Conservation (phyloP, 2,329 filamentous ascomycete species). For the Penicillium corylophilum region DNA sequence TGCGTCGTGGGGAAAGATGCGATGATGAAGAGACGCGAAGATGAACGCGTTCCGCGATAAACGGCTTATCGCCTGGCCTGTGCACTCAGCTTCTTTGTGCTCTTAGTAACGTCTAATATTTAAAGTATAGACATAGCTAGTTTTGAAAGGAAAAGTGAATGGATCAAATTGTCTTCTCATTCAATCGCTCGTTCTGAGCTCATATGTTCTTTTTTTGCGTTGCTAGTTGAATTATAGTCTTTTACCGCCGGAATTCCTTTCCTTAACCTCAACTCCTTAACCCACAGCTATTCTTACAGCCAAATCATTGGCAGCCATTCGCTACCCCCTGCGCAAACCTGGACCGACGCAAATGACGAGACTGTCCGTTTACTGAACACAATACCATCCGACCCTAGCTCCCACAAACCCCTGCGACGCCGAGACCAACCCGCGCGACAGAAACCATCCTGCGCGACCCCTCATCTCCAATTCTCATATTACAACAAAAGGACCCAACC, state of each 20-base stretch:
- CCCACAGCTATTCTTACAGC: neutral
- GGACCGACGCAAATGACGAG: neutral
- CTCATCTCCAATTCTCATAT: neutral
- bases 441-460: neutral
- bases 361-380: neutral
- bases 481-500: neutral
- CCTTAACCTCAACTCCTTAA: neutral
- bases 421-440: neutral
- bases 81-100: neutral
- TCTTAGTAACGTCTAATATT: neutral
- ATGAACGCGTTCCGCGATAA: conserved; percentile 30
- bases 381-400: neutral
- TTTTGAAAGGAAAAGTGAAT: neutral
- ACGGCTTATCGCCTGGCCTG: conserved; percentile 17
- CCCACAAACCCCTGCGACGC: neutral
- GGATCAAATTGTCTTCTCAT: neutral
- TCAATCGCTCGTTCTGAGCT: neutral
- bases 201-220: neutral
- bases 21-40: conserved; percentile 27
- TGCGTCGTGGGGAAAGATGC: neutral
- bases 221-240: neutral
- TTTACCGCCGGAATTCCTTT: neutral
- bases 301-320: neutral
- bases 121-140: too few relatives aligned
- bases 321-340: neutral